These are phyloP conservation scores for Corylus americana DNA, from an alignment of 306 rosid species.

Conservation along the genomic window DNA sequence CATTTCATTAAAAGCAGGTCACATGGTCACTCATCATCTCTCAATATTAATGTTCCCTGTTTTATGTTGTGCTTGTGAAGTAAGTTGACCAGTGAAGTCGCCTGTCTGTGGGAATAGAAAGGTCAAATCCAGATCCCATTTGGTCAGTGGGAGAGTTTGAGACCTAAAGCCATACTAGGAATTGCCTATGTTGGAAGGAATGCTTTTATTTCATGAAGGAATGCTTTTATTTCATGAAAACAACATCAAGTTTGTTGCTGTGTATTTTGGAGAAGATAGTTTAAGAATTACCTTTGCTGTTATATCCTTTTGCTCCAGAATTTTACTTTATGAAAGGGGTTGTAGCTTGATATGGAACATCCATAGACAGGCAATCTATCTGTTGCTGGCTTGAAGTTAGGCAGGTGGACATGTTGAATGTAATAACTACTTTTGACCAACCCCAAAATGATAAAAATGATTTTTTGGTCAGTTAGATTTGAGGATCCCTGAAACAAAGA, in stretches of 20 bases:
- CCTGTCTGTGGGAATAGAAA: background rate
- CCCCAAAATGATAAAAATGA: background rate
- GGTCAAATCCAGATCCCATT: background rate
- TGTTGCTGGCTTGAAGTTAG: background rate
- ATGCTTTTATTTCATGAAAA: background rate
- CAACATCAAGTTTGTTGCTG: background rate
- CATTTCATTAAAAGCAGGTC: too few relatives aligned
- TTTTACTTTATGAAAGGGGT: background rate
- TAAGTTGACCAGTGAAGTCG: background rate
- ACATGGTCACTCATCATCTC: background rate
- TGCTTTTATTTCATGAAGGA: background rate
- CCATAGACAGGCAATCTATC: background rate
- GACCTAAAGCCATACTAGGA: background rate
- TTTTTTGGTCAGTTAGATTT: background rate
- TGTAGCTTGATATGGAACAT: background rate
- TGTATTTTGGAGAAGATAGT: background rate
- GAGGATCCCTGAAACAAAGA: background rate
- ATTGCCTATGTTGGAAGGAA: background rate
- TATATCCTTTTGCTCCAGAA: background rate
- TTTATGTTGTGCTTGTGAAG: constrained; percentile 11
- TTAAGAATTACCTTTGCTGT: background rate
- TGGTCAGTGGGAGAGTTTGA: background rate
- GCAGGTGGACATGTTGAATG: background rate
- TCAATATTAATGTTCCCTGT: background rate
- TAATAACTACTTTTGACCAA: background rate